A percentile compares a stretch with the other conserved stretches of the same genome.
phyloP scores from a whole-genome alignment of 2,329 filamentous ascomycete species.

The Hymenoscyphus scutula region DNA sequence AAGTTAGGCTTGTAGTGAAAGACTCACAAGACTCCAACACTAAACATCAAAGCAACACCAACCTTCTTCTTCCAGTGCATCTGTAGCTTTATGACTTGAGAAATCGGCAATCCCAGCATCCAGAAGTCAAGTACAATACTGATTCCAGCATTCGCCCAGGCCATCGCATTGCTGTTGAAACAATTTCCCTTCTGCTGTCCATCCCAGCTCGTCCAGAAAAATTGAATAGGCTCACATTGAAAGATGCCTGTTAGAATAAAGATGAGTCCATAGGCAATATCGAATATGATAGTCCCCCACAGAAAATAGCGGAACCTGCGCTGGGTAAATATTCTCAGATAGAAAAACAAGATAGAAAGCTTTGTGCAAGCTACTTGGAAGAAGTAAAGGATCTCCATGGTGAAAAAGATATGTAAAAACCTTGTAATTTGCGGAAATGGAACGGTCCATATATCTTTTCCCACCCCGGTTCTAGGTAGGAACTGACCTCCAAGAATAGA shows the following conservation, averaged over 20 bases:
- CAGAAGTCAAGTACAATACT: conserved; percentile 11
- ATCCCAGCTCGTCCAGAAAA: conserved; percentile 54
- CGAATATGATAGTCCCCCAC: conserved; percentile 46
- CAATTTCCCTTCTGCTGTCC: conserved; percentile 47
- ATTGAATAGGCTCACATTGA: conserved; percentile 50
- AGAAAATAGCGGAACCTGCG: conserved; percentile 40
- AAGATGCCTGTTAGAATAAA: conserved; percentile 43
- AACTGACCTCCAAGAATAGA: background rate
- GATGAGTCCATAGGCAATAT: conserved; percentile 39
- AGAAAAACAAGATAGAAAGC: conserved; percentile 39
- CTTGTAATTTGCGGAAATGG: conserved; percentile 6
- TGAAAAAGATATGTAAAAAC: conserved; percentile 10
- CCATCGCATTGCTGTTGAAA: conserved; percentile 46
- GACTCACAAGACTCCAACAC: conserved; percentile 14
- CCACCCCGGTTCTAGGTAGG: conserved; percentile 6
- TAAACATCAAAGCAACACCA: conserved; percentile 13
- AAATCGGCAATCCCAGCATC: conserved; percentile 12
- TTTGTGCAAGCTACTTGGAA: conserved; percentile 6
- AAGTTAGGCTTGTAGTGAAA: background rate
- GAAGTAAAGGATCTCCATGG: conserved; percentile 11
- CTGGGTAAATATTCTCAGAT: conserved; percentile 51
- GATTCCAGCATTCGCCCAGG: conserved; percentile 17
- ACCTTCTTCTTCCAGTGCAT: conserved; percentile 13
- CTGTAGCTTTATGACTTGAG: conserved; percentile 4
- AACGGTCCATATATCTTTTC: conserved; percentile 13